A percentile compares a stretch with the other conserved stretches of the same genome.
Conservation (phyloP, 495 filamentous ascomycete genomes). For the Bryoglossum gracile region DNA sequence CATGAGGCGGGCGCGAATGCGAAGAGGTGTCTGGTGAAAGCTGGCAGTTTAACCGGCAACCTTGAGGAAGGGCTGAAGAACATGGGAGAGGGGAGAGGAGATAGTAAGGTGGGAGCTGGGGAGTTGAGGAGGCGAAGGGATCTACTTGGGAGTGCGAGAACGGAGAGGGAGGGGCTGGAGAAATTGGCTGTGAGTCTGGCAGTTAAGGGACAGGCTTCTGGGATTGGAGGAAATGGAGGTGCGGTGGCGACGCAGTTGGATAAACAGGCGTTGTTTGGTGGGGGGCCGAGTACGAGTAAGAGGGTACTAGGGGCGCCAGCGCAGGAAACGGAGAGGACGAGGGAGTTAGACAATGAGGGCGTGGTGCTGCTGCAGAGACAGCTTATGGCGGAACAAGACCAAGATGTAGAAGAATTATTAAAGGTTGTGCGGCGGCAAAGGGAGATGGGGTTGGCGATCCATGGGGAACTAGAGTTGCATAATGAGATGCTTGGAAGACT, state of each 20-base stretch:
- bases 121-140: slow-evolving; percentile 78
- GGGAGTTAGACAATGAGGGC: slow-evolving; percentile 85
- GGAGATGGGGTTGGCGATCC: slow-evolving; percentile 79
- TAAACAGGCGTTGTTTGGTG: slow-evolving; percentile 48
- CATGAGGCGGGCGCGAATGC: slow-evolving; percentile 76
- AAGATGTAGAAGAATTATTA: slow-evolving; percentile 65
- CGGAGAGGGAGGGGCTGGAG: slow-evolving; percentile 83
- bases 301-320: slow-evolving; percentile 69
- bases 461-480: slow-evolving; percentile 79
- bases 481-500: slow-evolving; percentile 70
- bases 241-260: slow-evolving; percentile 41
- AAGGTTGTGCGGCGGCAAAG: slow-evolving; percentile 72
- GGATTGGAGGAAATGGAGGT: neutral
- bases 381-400: slow-evolving; percentile 80
- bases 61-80: slow-evolving; percentile 65
- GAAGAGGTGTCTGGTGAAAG: slow-evolving; percentile 73
- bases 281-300: slow-evolving; percentile 33
- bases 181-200: slow-evolving; percentile 68
- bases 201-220: slow-evolving; percentile 14
- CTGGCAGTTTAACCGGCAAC: slow-evolving; percentile 55
- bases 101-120: slow-evolving; percentile 57
- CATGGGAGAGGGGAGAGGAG: slow-evolving; percentile 29
- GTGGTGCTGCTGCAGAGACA: slow-evolving; percentile 79
- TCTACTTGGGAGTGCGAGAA: slow-evolving; percentile 64
- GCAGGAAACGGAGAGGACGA: slow-evolving; percentile 78